A percentile compares a stretch with the other conserved stretches of the same genome.
Conservation (phyloP, 108 stramenopile species). For the Fistulifera solaris region DNA sequence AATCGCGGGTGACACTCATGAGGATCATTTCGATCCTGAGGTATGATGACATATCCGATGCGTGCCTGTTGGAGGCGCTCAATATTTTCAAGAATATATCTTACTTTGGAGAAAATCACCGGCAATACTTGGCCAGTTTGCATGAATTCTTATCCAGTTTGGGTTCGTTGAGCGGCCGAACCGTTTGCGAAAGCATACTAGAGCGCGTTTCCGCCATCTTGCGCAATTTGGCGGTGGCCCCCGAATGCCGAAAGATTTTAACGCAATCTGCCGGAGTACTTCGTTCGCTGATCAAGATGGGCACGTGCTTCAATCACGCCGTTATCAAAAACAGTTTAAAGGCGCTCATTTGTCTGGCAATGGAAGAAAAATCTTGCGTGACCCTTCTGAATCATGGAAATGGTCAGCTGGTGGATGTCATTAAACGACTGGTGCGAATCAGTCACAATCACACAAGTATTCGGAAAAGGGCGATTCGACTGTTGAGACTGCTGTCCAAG, state of each 20-base stretch:
- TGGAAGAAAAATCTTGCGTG: slow-evolving; percentile 25
- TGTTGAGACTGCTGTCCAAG: slow-evolving; percentile 18
- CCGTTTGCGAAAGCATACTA: no score
- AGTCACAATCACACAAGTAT: slow-evolving; percentile 13
- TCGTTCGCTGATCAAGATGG: slow-evolving; percentile 18
- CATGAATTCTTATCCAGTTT: slow-evolving; percentile 17
- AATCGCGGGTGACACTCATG: no score
- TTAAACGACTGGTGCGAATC: slow-evolving; percentile 13
- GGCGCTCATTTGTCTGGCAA: slow-evolving; percentile 27
- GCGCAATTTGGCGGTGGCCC: slow-evolving; percentile 32
- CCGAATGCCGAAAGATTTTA: slow-evolving; percentile 13
- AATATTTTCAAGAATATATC: slow-evolving; percentile 36
- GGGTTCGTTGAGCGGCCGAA: neutral
- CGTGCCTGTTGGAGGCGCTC: slow-evolving; percentile 14
- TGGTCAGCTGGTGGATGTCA: slow-evolving; percentile 24
- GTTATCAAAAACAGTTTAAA: slow-evolving; percentile 25
- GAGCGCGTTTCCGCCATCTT: slow-evolving; percentile 36
- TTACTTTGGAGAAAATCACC: slow-evolving; percentile 30
- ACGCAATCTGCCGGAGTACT: slow-evolving; percentile 22
- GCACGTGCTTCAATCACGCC: slow-evolving; percentile 1
- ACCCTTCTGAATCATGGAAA: slow-evolving; percentile 36
- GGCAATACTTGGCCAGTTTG: slow-evolving; percentile 5
- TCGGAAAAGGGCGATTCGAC: slow-evolving; percentile 30
- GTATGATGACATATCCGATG: neutral
- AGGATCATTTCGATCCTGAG: neutral